phyloP scores from a whole-genome alignment of 176 grass and related monocot genomes.

The Rhynchospora breviuscula region DNA sequence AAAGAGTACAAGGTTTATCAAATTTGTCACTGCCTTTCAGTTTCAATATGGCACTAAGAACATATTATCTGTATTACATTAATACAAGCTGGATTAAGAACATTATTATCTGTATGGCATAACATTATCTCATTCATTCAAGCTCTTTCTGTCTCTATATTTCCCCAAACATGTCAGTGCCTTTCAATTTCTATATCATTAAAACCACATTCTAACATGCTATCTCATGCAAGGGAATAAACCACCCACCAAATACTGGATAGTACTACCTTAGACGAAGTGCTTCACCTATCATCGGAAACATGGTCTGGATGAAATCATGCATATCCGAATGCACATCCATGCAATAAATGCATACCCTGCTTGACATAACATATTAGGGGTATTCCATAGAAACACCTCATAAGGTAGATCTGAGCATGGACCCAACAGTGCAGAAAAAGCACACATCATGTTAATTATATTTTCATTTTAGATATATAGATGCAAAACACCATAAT shows the following conservation, averaged over 20 bases:
- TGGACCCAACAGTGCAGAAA: background rate
- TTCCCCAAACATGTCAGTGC: background rate
- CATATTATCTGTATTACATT: too few species aligned
- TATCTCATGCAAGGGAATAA: background rate
- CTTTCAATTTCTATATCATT: background rate
- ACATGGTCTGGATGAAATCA: too few species aligned
- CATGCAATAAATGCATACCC: background rate
- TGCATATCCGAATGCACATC: background rate
- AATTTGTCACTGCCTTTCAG: too few species aligned
- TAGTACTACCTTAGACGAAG: too few species aligned
- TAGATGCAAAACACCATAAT: background rate
- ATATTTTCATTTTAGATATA: background rate
- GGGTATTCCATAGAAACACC: background rate
- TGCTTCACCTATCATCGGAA: too few species aligned
- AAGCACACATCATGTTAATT: background rate
- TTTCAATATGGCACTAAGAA: too few species aligned
- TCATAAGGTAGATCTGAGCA: background rate
- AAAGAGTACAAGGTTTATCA: background rate
- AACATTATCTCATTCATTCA: background rate
- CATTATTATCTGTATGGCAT: too few species aligned
- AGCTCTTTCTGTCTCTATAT: background rate
- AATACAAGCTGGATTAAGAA: too few species aligned
- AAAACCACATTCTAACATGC: background rate
- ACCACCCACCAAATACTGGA: background rate
- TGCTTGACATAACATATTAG: background rate